A percentile compares a stretch with the other conserved stretches of the same genome.
Conservation (phyloP, 352 stramenopile species). For the Vaucheria bursata region DNA sequence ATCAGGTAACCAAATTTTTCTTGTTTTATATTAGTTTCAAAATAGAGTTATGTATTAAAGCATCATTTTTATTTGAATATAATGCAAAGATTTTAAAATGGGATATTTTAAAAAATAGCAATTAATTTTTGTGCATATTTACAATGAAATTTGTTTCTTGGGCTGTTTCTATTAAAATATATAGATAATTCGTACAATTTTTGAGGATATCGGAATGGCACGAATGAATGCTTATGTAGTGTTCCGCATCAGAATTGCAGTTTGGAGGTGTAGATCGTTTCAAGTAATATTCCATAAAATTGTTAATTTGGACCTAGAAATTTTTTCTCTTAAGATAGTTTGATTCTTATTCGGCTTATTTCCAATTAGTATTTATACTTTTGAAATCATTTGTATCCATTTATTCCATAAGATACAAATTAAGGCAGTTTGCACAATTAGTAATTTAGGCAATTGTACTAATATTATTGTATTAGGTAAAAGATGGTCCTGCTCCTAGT, state of each 20-base stretch:
- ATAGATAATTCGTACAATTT: too few species aligned
- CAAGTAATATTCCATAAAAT: too few species aligned
- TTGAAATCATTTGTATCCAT: background rate
- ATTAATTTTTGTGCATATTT: background rate
- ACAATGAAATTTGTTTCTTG: background rate
- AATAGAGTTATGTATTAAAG: background rate
- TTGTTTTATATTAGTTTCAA: background rate
- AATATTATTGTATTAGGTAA: background rate
- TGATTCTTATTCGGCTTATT: background rate
- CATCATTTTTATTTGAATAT: background rate
- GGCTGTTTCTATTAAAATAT: background rate
- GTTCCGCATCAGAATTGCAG: too few species aligned
- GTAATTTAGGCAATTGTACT: background rate
- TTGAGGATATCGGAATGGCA: too few species aligned
- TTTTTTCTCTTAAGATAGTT: background rate
- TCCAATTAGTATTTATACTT: background rate
- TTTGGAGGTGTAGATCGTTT: too few species aligned
- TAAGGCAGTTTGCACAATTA: background rate
- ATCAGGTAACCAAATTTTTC: conserved; percentile 31
- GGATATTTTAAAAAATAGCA: background rate
- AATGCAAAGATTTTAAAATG: background rate
- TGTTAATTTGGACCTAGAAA: background rate
- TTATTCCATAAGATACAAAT: background rate
- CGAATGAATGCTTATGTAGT: too few species aligned
- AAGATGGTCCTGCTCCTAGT: background rate